These are phyloP conservation scores for Schwanniomyces vanrijiae DNA, from an alignment of 805 yeast species.

Conservation along the genomic window DNA sequence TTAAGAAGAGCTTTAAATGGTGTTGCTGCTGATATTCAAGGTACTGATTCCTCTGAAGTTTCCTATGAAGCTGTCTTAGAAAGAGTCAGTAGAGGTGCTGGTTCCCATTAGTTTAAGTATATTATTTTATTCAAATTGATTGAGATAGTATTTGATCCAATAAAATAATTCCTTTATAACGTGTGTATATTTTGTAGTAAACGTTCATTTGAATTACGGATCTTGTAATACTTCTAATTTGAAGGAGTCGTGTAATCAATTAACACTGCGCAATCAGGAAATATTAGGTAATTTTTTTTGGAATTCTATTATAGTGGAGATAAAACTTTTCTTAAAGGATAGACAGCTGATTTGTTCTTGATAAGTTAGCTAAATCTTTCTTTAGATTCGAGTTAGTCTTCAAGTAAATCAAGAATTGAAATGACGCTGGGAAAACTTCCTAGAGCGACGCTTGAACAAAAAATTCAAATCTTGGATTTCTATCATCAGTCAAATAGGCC, in stretches of 20 bases:
- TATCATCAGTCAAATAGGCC: constrained; percentile 49
- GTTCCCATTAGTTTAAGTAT: constrained; percentile 24
- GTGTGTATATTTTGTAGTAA: background rate
- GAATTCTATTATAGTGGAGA: constrained; percentile 1
- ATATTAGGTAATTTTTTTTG: constrained; percentile 3
- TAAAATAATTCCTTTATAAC: background rate
- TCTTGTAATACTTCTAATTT: background rate
- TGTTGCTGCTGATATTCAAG: constrained; percentile 91
- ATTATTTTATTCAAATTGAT: background rate
- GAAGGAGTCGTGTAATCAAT: constrained; percentile 9
- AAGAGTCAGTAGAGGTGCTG: constrained; percentile 80
- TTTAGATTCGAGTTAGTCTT: background rate
- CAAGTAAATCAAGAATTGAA: background rate
- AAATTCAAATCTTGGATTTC: constrained; percentile 53
- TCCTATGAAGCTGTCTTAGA: constrained; percentile 91
- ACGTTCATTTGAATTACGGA: background rate
- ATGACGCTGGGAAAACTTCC: constrained; percentile 30
- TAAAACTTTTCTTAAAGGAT: background rate
- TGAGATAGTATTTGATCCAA: background rate
- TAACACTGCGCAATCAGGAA: constrained; percentile 12
- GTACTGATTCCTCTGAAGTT: constrained; percentile 97
- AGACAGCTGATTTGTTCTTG: background rate
- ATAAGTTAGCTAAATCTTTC: background rate
- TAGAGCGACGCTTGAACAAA: constrained; percentile 60
- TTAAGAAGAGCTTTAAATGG: constrained; percentile 97